Evolutionary conservation across 2,329 filamentous ascomycete species (phyloP).

Genomic region (Trichophyton rubrum): DNA sequence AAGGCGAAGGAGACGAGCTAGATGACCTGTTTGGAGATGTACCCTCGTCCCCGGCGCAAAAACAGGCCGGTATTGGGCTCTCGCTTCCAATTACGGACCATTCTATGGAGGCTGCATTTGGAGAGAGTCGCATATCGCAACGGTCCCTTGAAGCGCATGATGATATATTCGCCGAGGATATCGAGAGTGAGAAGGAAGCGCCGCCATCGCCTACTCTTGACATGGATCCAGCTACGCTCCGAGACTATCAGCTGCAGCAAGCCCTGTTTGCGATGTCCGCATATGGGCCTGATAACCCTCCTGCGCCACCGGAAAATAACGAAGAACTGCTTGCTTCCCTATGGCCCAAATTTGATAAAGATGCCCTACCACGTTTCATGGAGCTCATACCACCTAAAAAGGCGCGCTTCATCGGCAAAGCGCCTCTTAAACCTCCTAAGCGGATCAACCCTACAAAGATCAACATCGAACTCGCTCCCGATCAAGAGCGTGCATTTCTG

Average conservation of each 20-base stretch:
- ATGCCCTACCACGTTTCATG: slow-evolving; percentile 64
- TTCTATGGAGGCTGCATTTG: not conserved
- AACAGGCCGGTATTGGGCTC: slow-evolving; percentile 16
- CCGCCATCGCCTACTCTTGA: slow-evolving; percentile 23
- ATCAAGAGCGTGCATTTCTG: slow-evolving; percentile 76
- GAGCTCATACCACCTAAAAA: slow-evolving; percentile 71
- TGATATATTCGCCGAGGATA: slow-evolving; percentile 4
- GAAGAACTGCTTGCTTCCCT: slow-evolving; percentile 65
- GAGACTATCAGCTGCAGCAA: slow-evolving; percentile 36
- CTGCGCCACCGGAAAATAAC: slow-evolving; percentile 57
- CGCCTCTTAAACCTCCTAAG: slow-evolving; percentile 66
- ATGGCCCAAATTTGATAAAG: slow-evolving; percentile 69
- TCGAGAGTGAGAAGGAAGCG: slow-evolving; percentile 17
- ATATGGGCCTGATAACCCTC: slow-evolving; percentile 45
- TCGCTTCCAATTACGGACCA: not conserved
- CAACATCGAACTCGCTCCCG: slow-evolving; percentile 69
- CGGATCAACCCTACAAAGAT: slow-evolving; percentile 76
- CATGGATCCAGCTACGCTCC: slow-evolving; percentile 31
- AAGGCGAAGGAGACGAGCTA: slow-evolving; percentile 26
- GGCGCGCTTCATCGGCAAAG: slow-evolving; percentile 65
- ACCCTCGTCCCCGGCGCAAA: slow-evolving; percentile 25
- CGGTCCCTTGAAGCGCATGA: not conserved
- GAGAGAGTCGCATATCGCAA: not conserved
- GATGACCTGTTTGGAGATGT: slow-evolving; percentile 39
- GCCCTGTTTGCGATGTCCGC: slow-evolving; percentile 36